Evolutionary conservation across 2,329 filamentous ascomycete genomes (phyloP).

Genomic region (Fusarium pseudoanthophilum): DNA sequence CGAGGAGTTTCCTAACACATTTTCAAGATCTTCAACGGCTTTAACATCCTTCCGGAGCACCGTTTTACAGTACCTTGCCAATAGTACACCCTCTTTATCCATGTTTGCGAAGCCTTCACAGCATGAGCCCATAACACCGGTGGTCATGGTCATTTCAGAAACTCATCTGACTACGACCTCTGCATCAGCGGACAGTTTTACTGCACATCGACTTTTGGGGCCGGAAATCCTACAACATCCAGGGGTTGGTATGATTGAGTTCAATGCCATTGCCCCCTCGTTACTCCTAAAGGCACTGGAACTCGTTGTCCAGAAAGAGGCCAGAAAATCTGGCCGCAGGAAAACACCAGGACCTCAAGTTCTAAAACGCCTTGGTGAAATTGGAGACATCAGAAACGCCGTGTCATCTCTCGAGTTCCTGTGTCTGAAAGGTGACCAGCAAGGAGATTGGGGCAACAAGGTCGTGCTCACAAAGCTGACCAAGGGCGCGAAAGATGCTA

Average conservation of each 20-base stretch:
- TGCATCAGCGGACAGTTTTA: constrained; percentile 89
- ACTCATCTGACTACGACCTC: constrained; percentile 87
- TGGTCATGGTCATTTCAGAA: constrained; percentile 93
- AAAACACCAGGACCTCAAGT: constrained; percentile 82
- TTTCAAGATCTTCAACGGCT: constrained; percentile 71
- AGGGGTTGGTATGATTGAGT: constrained; percentile 83
- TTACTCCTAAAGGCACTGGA: constrained; percentile 87
- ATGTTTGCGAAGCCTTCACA: constrained; percentile 56
- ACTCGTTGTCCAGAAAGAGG: constrained; percentile 84
- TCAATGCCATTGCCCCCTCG: constrained; percentile 90
- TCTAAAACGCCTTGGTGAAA: constrained; percentile 81
- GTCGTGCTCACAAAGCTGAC: constrained; percentile 77
- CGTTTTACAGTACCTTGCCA: constrained; percentile 78
- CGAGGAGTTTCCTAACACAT: constrained; percentile 85
- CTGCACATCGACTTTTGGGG: constrained; percentile 87
- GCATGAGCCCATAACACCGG: constrained; percentile 68
- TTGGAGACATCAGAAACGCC: constrained; percentile 93
- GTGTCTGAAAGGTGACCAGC: constrained; percentile 82
- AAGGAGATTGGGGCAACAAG: constrained; percentile 78
- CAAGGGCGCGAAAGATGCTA: constrained; percentile 65
- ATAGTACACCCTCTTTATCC: constrained; percentile 68
- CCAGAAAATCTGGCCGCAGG: constrained; percentile 77
- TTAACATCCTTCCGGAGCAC: constrained; percentile 79
- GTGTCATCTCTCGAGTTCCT: constrained; percentile 92
- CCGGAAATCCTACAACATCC: constrained; percentile 87